phyloP scores from a whole-genome alignment of 1,139 yeast species.

The Saccharomycopsis hybrid region DNA sequence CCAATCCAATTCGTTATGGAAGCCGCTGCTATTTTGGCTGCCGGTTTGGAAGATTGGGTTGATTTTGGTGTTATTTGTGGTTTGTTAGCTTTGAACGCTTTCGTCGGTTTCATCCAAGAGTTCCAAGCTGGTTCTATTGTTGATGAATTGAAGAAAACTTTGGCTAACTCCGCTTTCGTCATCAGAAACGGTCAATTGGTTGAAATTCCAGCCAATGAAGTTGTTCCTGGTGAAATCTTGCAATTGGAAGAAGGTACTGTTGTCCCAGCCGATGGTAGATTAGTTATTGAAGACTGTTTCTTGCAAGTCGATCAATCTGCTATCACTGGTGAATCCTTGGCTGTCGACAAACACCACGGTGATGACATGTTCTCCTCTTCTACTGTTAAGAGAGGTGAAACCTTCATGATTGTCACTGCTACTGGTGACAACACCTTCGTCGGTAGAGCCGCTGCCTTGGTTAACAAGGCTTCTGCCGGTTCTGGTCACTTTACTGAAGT shows the following conservation, averaged over 20 bases:
- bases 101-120: constrained; percentile 96
- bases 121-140: constrained; percentile 52
- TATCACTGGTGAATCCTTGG: constrained; percentile 96
- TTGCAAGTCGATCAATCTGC: constrained; percentile 97
- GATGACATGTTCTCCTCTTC: constrained; percentile 91
- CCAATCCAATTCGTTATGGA: constrained; percentile 99
- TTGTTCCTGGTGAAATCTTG: constrained; percentile 90
- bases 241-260: constrained; percentile 93
- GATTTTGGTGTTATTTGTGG: constrained; percentile 98
- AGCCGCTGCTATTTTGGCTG: constrained; percentile 95
- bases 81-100: constrained; percentile 79
- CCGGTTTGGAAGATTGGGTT: constrained; percentile 98
- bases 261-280: constrained; percentile 93
- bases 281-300: constrained; percentile 82
- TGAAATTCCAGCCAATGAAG: constrained; percentile 73
- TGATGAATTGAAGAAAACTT: constrained; percentile 37
- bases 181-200: constrained; percentile 75
- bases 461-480: constrained; percentile 91
- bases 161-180: constrained; percentile 67
- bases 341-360: constrained; percentile 88
- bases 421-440: constrained; percentile 93
- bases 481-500: constrained; percentile 97
- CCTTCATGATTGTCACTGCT: constrained; percentile 90
- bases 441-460: constrained; percentile 96
- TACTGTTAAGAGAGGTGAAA: constrained; percentile 96